A percentile compares a stretch with the other conserved stretches of the same genome.
Evolutionary conservation across 2,329 filamentous ascomycete genomes (phyloP).

Genomic region (Colletotrichum coccodes): DNA sequence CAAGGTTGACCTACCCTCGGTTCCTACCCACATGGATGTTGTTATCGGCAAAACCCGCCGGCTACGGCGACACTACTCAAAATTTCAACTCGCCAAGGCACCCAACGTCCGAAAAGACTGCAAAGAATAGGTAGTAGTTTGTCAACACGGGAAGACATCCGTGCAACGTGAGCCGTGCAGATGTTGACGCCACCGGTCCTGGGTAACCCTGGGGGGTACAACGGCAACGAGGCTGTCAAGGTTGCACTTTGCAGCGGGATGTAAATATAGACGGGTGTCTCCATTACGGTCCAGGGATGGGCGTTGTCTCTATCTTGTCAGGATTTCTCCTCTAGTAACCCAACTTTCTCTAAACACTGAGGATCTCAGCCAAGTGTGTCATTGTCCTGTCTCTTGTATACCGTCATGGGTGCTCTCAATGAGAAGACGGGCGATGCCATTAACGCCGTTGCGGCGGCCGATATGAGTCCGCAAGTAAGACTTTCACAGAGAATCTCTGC

Average conservation of each 20-base stretch:
- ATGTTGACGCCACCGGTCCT: neutral
- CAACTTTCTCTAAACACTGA: too few relatives aligned
- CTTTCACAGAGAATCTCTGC: too few relatives aligned
- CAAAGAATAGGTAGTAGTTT: neutral
- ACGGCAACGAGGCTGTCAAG: too few relatives aligned
- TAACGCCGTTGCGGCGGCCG: neutral
- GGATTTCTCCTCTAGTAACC: too few relatives aligned
- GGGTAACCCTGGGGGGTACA: neutral
- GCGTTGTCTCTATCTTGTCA: neutral
- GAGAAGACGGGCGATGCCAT: slow-evolving; percentile 12
- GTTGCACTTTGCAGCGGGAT: neutral
- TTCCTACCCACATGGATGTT: too few relatives aligned
- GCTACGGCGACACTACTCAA: too few relatives aligned
- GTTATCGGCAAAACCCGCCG: neutral
- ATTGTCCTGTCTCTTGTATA: neutral
- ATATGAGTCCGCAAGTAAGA: neutral
- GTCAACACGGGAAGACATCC: neutral
- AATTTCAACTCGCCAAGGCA: neutral
- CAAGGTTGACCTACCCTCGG: too few relatives aligned
- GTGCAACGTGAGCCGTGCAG: neutral
- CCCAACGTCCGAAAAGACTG: too few relatives aligned
- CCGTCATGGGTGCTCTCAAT: neutral
- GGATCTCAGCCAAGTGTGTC: neutral
- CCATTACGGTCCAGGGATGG: neutral
- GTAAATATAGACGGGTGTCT: neutral